Base-by-base conservation (phyloP, 2,329 filamentous ascomycete species). In the Claviceps capensis region DNA sequence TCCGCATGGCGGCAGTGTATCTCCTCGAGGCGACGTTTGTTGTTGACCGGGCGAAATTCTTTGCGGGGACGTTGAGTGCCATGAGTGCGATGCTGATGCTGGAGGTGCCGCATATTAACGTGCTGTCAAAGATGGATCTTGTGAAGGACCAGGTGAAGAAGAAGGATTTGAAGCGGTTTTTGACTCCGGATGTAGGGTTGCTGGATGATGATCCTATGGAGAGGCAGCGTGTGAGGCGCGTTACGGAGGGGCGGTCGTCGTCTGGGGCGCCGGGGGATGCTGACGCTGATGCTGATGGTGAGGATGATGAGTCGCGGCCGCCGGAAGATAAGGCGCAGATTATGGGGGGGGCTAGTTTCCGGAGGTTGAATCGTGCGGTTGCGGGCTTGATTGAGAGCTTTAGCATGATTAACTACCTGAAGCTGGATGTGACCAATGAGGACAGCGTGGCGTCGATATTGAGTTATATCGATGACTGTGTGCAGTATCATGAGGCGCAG, bases 41-140 rank as follows among this genome's bases (percentile, higher is more conserved):
- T 61, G 81, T 96, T 56, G 93, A 98, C 69, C 84, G 88, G 55
- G 87, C 93, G 63, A 98, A 97, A 72, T 98, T 95, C 76, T 97
- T 98, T 69, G 85, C 93, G 0, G 93, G 93, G 13, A 95, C 93
- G 0, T 74, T 98, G 54, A 93, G 86, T 64, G 93, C 93, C 58
- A 97, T 98, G 93, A 94, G 87, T 62, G 90, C 93, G 57, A 98
- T 98, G 93, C 82, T 98, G 62, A 93, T 97, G 88, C 79, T 98
- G 56, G 93, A 97, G 70, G 82, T 97, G 57, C 93, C 93, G 4
- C 93, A 98, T 65, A 82, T 98, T 64, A 98, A 98, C 66, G 85
- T 98, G 55, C 73, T 98, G 52, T 94, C 86, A 64, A 98, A 98
- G 72, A 97, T 97, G 90, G 93, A 98, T 66, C 78, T 97, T 55